Evolutionary conservation across 83 land plant genomes (phyloP).

Genomic region (Thuja plicata): DNA sequence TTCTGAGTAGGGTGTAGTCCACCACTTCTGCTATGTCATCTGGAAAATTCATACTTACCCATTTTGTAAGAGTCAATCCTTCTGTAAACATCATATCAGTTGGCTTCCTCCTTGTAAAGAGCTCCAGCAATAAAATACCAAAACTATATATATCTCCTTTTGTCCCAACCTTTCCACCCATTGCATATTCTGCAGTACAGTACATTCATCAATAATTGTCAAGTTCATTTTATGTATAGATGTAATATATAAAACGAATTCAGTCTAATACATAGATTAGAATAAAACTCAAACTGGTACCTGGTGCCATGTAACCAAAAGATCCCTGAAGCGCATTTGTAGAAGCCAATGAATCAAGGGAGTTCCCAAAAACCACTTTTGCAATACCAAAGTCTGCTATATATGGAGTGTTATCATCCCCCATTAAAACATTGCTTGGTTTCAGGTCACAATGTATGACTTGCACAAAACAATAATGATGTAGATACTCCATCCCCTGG

Average conservation of each 20-base stretch:
- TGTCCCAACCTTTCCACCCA: background rate
- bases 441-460: slow-evolving; percentile 2
- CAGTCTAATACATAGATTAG: background rate
- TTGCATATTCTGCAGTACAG: slow-evolving; percentile 8
- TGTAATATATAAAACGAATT: background rate
- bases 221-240: background rate
- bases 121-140: slow-evolving; percentile 5
- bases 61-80: background rate
- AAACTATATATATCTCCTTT: slow-evolving; percentile 17
- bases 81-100: background rate
- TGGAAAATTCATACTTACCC: background rate
- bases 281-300: background rate
- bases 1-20: background rate
- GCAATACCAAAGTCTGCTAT: background rate
- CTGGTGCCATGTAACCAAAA: background rate
- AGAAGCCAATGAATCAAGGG: background rate
- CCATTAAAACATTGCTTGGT: background rate
- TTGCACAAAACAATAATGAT: slow-evolving; percentile 5
- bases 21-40: background rate
- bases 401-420: background rate
- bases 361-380: background rate
- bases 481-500: background rate
- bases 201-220: background rate
- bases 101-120: slow-evolving; percentile 7
- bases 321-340: background rate